Evolutionary conservation across 768 basidiomycete species (phyloP).

Genomic region (Naematelia encephala): DNA sequence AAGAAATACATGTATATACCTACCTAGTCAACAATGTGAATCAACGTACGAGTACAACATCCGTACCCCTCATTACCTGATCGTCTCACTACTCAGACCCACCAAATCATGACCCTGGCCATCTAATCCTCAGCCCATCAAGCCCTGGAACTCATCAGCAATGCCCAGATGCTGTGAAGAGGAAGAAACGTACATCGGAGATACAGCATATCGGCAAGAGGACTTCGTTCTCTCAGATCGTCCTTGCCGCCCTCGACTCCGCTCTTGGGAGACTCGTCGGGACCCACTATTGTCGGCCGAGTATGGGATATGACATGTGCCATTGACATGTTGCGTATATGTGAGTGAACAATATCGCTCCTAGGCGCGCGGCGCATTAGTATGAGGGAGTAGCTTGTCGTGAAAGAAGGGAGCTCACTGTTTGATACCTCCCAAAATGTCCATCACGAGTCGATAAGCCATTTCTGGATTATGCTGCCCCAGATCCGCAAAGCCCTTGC

Average conservation of each 20-base stretch:
- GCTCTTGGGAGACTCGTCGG: conserved; percentile 9
- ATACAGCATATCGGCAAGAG: conserved; percentile 93
- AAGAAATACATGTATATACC: no score
- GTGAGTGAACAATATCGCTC: conserved; percentile 70
- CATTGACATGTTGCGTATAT: conserved; percentile 68
- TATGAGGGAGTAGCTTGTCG: conserved; percentile 1
- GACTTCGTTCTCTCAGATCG: conserved; percentile 58
- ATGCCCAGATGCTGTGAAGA: not conserved
- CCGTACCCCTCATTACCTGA: no score
- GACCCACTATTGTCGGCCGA: conserved; percentile 56
- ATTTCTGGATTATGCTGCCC: conserved; percentile 76
- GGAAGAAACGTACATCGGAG: conserved; percentile 64
- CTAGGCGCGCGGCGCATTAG: conserved; percentile 52
- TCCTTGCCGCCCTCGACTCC: conserved; percentile 5
- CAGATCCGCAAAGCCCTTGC: conserved; percentile 82
- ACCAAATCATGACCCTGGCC: conserved; percentile 54
- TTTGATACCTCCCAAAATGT: conserved; percentile 84
- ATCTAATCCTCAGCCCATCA: conserved; percentile 83
- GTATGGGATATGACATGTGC: conserved; percentile 67
- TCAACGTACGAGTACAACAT: no score
- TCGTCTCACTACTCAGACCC: no score
- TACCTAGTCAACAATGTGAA: no score
- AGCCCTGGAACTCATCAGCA: conserved; percentile 55
- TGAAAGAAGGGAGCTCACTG: conserved; percentile 69
- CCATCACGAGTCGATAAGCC: conserved; percentile 81